Evolutionary conservation across 2,329 filamentous ascomycete species (phyloP), one percentile per base, ranked within the genome.

Genomic region (Tricladium varicosporioides): DNA sequence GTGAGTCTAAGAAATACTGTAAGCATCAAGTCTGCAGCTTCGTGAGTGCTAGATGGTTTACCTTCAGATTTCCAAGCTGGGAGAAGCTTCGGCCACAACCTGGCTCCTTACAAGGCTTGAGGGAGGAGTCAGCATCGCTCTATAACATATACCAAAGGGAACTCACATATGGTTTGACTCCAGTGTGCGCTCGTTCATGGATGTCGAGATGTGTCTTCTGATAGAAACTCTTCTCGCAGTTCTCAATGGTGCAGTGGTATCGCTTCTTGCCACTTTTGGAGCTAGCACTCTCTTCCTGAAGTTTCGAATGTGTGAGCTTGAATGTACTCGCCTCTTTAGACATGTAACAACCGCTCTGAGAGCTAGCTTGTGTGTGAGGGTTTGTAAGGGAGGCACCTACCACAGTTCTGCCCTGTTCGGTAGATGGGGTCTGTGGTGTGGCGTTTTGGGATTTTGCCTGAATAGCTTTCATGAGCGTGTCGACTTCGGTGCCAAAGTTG

Each of bases 201-300:
- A 95, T 97, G 60, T 94, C 89, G 10, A 97, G 80, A 67, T 97
- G 93, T 1, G 92, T 96, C 75, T 93, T 96, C 70, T 97, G 93
- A 58, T 84, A 85, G 72, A 97, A 97, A 60, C 82, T 85, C 77
- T 94, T 95, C 65, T 80, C 78, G 72, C 93, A 97, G 43, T 83
- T 83, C 7, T 85, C 81, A 42, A 91, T 80, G 16, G 80, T 81
- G 74, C 94, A 99, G 15, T 82, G 75, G 71, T 93, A 92, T 67
- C 85, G 77, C 72, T 86, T 94, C 67, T 61, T 73, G 18, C 63
- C 42, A 44, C 53, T 33, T 31, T 62, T 59, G 14, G 42, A 36
- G 15, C 16, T 56, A 13, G 32, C 48, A n/a, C 36, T 32, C 50
- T 67, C 63, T 36, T 61, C 63, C 60, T 67, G 63, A 22, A 49